Evolutionary conservation across 176 grass and related monocot species (phyloP).

Genomic region (Ampelocalamus luodianensis): DNA sequence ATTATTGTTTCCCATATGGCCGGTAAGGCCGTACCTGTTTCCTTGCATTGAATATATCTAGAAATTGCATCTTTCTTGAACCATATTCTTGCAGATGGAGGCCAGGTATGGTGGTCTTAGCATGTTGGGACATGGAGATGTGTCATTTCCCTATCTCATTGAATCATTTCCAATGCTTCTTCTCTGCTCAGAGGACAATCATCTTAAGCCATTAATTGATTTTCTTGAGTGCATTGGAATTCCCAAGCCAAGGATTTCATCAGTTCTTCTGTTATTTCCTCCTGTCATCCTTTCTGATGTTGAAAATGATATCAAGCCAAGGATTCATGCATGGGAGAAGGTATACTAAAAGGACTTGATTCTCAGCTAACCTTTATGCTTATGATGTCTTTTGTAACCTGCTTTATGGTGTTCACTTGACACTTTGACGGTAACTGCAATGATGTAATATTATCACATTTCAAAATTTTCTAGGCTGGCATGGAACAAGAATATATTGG

Average conservation of each 20-base stretch:
- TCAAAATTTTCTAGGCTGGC: slow-evolving; percentile 68
- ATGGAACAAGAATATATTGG: slow-evolving; percentile 59
- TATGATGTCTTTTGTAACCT: neutral
- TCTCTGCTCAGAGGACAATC: slow-evolving; percentile 60
- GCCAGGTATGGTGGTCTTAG: slow-evolving; percentile 77
- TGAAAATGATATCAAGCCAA: slow-evolving; percentile 74
- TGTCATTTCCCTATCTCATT: slow-evolving; percentile 73
- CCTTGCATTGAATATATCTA: neutral
- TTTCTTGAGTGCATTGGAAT: slow-evolving; percentile 55
- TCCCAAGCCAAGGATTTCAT: slow-evolving; percentile 47
- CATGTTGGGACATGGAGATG: slow-evolving; percentile 65
- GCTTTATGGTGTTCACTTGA: slow-evolving; percentile 16
- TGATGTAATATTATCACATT: slow-evolving; percentile 35
- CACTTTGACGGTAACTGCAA: slow-evolving; percentile 21
- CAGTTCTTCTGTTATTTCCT: slow-evolving; percentile 75
- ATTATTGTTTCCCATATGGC: slow-evolving; percentile 1
- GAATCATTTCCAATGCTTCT: slow-evolving; percentile 95
- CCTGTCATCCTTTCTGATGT: slow-evolving; percentile 67
- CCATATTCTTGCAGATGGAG: slow-evolving; percentile 71
- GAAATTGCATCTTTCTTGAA: neutral
- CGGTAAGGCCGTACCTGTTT: neutral
- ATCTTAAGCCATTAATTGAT: slow-evolving; percentile 65
- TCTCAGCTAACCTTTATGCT: slow-evolving; percentile 18
- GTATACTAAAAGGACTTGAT: slow-evolving; percentile 41
- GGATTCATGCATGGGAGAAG: slow-evolving; percentile 73